Evolutionary conservation across 2,329 filamentous ascomycete genomes (phyloP), one percentile per base, ranked within the genome.

Genomic region (Alternaria panax): DNA sequence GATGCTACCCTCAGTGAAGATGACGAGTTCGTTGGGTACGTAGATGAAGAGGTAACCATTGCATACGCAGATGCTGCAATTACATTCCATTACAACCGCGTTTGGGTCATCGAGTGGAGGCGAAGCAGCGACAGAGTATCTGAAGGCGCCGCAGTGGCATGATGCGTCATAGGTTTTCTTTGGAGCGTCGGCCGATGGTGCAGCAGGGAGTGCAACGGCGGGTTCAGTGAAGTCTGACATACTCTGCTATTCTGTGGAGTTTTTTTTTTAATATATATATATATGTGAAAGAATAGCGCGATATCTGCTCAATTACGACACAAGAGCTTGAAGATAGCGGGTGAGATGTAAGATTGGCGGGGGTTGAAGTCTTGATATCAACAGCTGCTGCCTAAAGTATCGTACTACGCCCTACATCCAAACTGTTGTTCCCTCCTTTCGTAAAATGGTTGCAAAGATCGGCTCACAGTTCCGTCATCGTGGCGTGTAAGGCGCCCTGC

Each of bases 61-160:
- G n/a, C 82, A 78, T 1, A 75, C 70, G 67, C 84, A 86, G 57
- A 82, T 82, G 34, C 84, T 86, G 71, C 85, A 87, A 67, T 82
- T 84, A 78, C 85, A 87, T 22, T 79, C 64, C 20, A 79, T 45
- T 7, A 85, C 79, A 54, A 75, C 66, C 57, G 81, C 73, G 16
- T 30, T 57, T 11, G 62, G 62, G 62, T 82, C 77, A 12, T 80
- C 75, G 36, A 86, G 75, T 5, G 84, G 80, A 22, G 84, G 83
- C 22, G 81, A 80, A 30, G 85, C 75, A 12, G 75, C 82, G n/a
- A 85, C 75, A 14, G 77, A 78, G 67, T 85, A 84, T 54, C 75
- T 74, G 70, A 86, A 80, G 57, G 80, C 79, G 48, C 82, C 82
- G 71, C 85, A 87, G 70, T 87, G 85, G 68, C 85, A 87, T 50